Base-by-base conservation (phyloP, 257 asterid genomes). In the Linaria vulgaris region DNA sequence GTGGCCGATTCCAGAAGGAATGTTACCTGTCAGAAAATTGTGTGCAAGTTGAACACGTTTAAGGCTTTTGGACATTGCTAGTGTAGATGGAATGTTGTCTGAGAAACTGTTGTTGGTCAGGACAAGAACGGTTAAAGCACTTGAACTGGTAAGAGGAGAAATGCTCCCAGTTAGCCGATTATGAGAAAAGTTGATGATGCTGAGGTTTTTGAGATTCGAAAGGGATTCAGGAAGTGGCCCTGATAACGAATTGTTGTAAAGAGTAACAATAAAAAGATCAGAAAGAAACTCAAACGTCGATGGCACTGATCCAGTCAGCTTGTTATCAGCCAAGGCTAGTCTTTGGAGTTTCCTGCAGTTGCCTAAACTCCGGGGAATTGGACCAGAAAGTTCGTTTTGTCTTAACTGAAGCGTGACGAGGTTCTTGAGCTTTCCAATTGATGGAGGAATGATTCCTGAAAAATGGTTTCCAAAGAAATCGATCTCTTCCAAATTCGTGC, bases 231-330 rank as follows among this genome's bases (percentile, higher is more conserved):
- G 98, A 56, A 88, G 58, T 51, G 88, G 80, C 59, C 98, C 98
- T 25, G 91, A 80, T 48, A 91, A 54, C 9, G 96, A 88, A 38
- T 91, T 91, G 72, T 91, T 91, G 95, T 88, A 91, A 31, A 91
- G 95, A 66, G 88, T 78, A 39, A 88, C 17, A 7, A 83, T 84
- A 68, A 72, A 63, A 27, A 91, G 65, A 50, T 77, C 85, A 0
- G 90, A 79, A 14, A 91, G 88, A 60, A 80, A 83, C 23, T 85
- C 71, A 5, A 91, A 66, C 8, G 96, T 84, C 20, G 85, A 74
- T 55, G 98, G 96, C 13, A 88, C 14, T 20, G 87, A 56, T 59
- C 96, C 98, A 0, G 95, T 71, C 27, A 88, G 85, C 69, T 81
- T 86, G 84, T 91, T 91, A 74, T 91, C 96, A 20, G 95, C 88